phyloP scores from a whole-genome alignment of 2,329 filamentous ascomycete species.

The Fonsecaea pedrosoi region DNA sequence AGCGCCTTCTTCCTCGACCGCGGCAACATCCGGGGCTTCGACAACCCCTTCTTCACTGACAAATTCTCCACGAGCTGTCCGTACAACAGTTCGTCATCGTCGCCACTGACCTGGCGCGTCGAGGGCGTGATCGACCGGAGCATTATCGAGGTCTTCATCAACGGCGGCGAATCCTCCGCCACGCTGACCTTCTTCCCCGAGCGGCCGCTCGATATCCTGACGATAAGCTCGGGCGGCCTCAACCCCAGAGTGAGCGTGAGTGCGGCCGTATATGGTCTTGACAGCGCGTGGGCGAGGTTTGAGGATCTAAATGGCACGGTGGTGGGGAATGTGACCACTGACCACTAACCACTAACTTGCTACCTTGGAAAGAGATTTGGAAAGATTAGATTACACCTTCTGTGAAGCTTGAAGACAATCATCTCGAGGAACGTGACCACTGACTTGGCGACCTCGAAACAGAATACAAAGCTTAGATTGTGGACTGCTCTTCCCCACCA shows the following conservation, averaged over 20 bases:
- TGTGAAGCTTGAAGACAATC: too few relatives aligned
- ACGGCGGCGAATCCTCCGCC: conserved; percentile 58
- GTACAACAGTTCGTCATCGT: conserved; percentile 41
- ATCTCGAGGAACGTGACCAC: too few relatives aligned
- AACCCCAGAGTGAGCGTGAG: neutral
- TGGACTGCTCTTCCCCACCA: too few relatives aligned
- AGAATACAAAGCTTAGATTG: too few relatives aligned
- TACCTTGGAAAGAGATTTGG: too few relatives aligned
- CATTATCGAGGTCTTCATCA: conserved; percentile 63
- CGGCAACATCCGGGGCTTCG: neutral
- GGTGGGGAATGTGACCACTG: neutral
- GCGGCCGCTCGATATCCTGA: neutral
- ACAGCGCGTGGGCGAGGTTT: conserved; percentile 1
- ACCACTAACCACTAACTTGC: conserved; percentile 42
- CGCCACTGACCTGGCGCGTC: conserved; percentile 50
- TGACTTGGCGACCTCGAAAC: too few relatives aligned
- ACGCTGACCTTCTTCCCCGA: conserved; percentile 61
- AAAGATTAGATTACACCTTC: too few relatives aligned
- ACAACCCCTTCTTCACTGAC: conserved; percentile 51
- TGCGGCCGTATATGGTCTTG: neutral
- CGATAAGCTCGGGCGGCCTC: neutral
- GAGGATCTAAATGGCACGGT: neutral
- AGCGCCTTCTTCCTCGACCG: conserved; percentile 4
- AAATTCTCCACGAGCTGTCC: conserved; percentile 53
- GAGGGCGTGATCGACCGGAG: conserved; percentile 60